These are phyloP conservation scores for Colletotrichum cordylinicola DNA, from an alignment of 2,329 filamentous ascomycete species.

Conservation along the genomic window DNA sequence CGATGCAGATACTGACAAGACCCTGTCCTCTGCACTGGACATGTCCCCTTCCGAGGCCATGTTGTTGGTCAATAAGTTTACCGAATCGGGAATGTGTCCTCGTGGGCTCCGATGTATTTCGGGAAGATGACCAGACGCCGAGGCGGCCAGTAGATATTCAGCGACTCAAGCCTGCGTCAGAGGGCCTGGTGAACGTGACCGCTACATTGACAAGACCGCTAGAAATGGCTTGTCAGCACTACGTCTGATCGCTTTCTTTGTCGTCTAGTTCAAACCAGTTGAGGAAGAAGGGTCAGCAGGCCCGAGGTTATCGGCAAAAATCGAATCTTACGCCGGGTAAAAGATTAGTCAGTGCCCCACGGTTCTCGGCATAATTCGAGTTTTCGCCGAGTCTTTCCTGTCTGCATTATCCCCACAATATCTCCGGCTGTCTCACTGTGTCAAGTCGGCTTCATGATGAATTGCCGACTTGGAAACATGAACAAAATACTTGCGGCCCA, in stretches of 20 bases:
- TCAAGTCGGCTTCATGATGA: not conserved
- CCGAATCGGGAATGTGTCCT: not conserved
- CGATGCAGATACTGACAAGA: not conserved
- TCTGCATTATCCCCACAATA: not conserved
- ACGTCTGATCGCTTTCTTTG: not conserved
- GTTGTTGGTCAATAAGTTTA: not conserved
- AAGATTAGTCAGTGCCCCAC: not conserved
- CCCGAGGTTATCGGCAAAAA: not conserved
- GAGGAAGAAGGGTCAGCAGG: not conserved
- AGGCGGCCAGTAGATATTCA: not conserved
- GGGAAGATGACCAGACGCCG: not conserved
- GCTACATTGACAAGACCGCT: not conserved
- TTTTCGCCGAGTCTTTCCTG: not conserved
- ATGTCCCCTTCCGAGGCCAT: slow-evolving; percentile 8
- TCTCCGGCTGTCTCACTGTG: not conserved
- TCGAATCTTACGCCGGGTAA: not conserved
- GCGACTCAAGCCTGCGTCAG: not conserved
- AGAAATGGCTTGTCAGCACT: not conserved
- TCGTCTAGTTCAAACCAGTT: not conserved
- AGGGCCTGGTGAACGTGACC: not conserved
- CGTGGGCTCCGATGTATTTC: not conserved
- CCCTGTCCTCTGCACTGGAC: slow-evolving; percentile 8
- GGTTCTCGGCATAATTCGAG: not conserved
- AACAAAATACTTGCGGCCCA: not conserved
- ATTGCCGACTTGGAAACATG: not conserved